Percentiles rank a stretch among this genome's conserved stretches.
phyloP scores from a whole-genome alignment of 2,329 filamentous ascomycete species.

The Talaromyces sp. region DNA sequence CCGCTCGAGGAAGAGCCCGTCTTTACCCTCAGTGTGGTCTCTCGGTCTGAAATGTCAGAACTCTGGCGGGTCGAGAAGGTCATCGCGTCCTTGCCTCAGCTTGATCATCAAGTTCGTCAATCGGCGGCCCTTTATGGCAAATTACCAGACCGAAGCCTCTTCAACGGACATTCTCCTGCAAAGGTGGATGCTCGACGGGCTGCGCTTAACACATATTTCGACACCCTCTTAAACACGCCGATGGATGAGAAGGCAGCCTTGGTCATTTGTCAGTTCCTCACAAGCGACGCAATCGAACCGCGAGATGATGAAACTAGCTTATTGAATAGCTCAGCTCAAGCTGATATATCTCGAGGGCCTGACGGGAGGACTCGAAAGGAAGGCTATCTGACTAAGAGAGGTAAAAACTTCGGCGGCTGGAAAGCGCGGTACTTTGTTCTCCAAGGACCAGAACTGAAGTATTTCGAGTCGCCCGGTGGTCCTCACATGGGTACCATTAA shows the following conservation, averaged over 20 bases:
- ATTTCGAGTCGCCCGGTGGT: conserved; percentile 89
- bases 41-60: conserved; percentile 66
- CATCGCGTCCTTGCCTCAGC: conserved; percentile 73
- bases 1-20: conserved; percentile 89
- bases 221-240: conserved; percentile 78
- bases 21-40: conserved; percentile 85
- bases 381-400: conserved; percentile 92
- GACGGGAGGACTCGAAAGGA: conserved; percentile 73
- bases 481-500: conserved; percentile 93
- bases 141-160: conserved; percentile 82
- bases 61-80: conserved; percentile 96
- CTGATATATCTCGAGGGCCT: conserved; percentile 51
- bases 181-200: conserved; percentile 84
- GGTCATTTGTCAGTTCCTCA: conserved; percentile 86
- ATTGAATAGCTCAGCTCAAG: conserved; percentile 37
- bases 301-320: conserved; percentile 57
- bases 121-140: conserved; percentile 71
- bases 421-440: conserved; percentile 79
- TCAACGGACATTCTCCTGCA: conserved; percentile 89
- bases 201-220: conserved; percentile 83
- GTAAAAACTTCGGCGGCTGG: conserved; percentile 99
- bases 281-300: conserved; percentile 62
- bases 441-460: conserved; percentile 74
- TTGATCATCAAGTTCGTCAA: conserved; percentile 80
- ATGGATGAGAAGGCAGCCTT: conserved; percentile 76